Base-by-base conservation (phyloP, 1,284 basidiomycete species). In the Rhodotorula sp. region DNA sequence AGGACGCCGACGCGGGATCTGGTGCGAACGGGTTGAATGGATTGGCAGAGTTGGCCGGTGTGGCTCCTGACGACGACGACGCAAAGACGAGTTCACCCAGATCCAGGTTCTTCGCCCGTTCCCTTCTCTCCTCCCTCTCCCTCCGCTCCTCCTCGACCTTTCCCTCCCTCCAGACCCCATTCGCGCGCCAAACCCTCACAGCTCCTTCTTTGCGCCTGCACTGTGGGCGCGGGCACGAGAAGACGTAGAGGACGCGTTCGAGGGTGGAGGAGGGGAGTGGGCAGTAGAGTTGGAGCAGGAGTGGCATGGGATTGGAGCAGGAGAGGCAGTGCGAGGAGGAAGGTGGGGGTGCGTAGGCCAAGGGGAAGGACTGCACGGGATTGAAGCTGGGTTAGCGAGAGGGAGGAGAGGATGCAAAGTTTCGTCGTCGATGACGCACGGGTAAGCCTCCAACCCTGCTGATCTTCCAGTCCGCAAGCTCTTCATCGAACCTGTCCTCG, bases 271-370 rank as follows among this genome's bases (percentile, higher is more conserved):
- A 83, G 77, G 91, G 88, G 73, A 92, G 86, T 0, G 91, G 91
- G 79, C 89, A 92, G 89, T 90, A 92, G 75, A 92, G 84, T 75
- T 92, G 90, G 20, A 89, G 83, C 46, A 92, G 84, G 31, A 92
- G 83, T 72, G 90, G 86, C 88, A 89, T 91, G 0, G 87, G 85
- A 26, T 83, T 80, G 10, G 83, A 82, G 81, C 90, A 92, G 64
- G 84, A 81, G 77, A 85, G 86, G 85, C 90, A 92, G 77, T 60
- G 3, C 78, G 77, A 22, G 80, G 82, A 47, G 78, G 78, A 59
- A 70, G 75, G 26, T 74, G 72, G 20, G 74, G 76, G 62, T 81
- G 77, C 71, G 81, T 80, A 10, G 78, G 80, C 80, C 81, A 68
- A 44, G 28, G 62, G 68, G 65, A 74, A 67, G n/a, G 68, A 65